A percentile compares a stretch with the other conserved stretches of the same genome.
Evolutionary conservation across 2,329 filamentous ascomycete genomes (phyloP).

Genomic region (Exophiala lecanii-corni): DNA sequence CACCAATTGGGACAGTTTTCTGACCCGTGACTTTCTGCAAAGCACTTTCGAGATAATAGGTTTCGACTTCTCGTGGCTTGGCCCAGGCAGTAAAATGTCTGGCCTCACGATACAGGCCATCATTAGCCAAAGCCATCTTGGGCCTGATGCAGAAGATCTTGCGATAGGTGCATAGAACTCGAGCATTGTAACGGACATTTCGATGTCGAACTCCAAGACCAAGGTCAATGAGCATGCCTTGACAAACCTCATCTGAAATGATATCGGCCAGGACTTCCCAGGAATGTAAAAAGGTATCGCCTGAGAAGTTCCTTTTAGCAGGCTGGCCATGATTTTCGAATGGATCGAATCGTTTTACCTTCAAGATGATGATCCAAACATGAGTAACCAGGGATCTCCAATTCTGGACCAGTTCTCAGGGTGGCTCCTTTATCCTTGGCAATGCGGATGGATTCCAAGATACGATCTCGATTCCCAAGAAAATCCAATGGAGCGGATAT

Average conservation of each 20-base stretch:
- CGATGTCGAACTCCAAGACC: conserved; percentile 25
- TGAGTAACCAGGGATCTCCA: conserved; percentile 58
- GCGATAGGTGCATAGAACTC: conserved; percentile 60
- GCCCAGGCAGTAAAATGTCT: conserved; percentile 63
- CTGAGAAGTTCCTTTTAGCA: conserved; percentile 21
- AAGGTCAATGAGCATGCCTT: conserved; percentile 62
- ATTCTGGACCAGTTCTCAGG: conserved; percentile 55
- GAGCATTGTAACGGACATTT: conserved; percentile 61
- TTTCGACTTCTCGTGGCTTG: conserved; percentile 52
- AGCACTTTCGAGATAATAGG: conserved; percentile 59
- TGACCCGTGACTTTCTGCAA: conserved; percentile 55
- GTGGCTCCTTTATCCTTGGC: conserved; percentile 60
- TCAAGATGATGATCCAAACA: conserved; percentile 65
- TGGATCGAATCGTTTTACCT: conserved; percentile 27
- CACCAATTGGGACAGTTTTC: conserved; percentile 60
- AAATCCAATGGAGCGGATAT: conserved; percentile 50
- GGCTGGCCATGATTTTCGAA: neutral
- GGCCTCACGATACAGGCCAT: conserved; percentile 62
- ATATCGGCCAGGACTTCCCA: conserved; percentile 62
- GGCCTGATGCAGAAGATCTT: conserved; percentile 68
- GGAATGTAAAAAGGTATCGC: conserved; percentile 54
- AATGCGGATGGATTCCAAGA: conserved; percentile 56
- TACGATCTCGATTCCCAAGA: conserved; percentile 59
- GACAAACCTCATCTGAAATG: conserved; percentile 53
- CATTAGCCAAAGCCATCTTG: conserved; percentile 67